A percentile compares a stretch with the other conserved stretches of the same genome.
Evolutionary conservation across 495 filamentous ascomycete genomes (phyloP).

Genomic region (Penicillium cataractarum): DNA sequence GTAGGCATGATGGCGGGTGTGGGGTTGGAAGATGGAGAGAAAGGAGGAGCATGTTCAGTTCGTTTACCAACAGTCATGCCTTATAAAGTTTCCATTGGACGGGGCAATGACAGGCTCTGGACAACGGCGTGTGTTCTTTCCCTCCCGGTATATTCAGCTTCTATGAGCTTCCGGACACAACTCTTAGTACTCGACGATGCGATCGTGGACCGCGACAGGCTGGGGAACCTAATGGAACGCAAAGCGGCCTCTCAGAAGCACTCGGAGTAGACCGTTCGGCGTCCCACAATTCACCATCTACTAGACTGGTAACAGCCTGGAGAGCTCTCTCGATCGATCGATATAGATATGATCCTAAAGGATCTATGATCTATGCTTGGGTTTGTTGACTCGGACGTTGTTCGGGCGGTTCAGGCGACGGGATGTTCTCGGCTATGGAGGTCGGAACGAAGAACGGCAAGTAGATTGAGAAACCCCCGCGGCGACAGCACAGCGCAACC

Average conservation of each 20-base stretch:
- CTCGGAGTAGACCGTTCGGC: conserved; percentile 53
- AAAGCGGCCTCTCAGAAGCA: conserved; percentile 52
- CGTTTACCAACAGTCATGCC: conserved; percentile 50
- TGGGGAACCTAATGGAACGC: conserved; percentile 58
- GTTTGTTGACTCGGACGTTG: not conserved
- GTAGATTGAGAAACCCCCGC: conserved; percentile 8
- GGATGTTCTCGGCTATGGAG: not conserved
- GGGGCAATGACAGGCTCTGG: conserved; percentile 1
- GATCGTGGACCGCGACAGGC: conserved; percentile 32
- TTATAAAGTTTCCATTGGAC: conserved; percentile 39
- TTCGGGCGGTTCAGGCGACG: not conserved
- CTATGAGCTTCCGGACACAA: not conserved
- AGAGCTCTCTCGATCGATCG: not conserved
- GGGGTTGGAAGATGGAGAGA: conserved; percentile 34
- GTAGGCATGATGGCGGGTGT: conserved; percentile 39
- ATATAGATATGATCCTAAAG: not conserved
- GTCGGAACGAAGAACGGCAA: conserved; percentile 5
- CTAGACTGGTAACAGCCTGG: conserved; percentile 22
- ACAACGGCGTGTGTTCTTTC: not conserved
- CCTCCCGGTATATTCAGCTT: not conserved
- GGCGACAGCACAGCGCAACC: conserved; percentile 1
- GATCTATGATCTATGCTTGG: not conserved
- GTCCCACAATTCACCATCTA: conserved; percentile 55
- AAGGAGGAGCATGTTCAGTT: conserved; percentile 49
- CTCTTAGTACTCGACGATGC: not conserved